Conservation (phyloP, 345 rosid genomes). For the Angophora floribunda region DNA sequence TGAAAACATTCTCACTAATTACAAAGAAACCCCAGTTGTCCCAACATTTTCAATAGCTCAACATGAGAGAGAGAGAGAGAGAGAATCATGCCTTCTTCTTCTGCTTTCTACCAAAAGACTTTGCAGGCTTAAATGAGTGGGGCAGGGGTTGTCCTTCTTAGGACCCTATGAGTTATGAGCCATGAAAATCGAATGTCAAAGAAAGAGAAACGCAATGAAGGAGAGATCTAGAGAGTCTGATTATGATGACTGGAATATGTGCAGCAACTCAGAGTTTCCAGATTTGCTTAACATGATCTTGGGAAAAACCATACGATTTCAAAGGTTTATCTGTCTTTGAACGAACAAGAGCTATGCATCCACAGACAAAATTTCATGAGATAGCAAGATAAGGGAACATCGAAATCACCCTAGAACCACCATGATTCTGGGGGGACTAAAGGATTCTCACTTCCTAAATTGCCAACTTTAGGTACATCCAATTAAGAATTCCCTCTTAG, state of each 20-base stretch:
- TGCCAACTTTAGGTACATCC: background rate
- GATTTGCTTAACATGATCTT: background rate
- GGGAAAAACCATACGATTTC: background rate
- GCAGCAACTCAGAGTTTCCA: background rate
- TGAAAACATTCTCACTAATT: background rate
- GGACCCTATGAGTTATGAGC: constrained; percentile 11
- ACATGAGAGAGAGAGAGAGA: background rate
- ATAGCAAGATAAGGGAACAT: background rate
- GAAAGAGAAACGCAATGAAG: background rate
- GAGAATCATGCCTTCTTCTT: constrained; percentile 11
- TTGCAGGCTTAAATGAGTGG: background rate
- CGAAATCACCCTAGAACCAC: background rate
- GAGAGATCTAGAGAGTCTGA: background rate
- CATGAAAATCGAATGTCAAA: background rate
- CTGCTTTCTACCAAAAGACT: constrained; percentile 5
- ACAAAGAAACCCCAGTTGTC: background rate
- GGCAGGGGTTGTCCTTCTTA: constrained; percentile 39
- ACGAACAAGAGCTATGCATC: background rate
- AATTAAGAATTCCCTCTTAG: too few relatives aligned
- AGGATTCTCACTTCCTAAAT: background rate
- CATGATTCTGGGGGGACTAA: background rate
- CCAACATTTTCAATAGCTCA: background rate
- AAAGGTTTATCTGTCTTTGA: background rate
- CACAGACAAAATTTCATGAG: too few relatives aligned
- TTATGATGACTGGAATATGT: background rate